phyloP scores from a whole-genome alignment of 495 filamentous ascomycete species.

The Chlorociboria aeruginascens region DNA sequence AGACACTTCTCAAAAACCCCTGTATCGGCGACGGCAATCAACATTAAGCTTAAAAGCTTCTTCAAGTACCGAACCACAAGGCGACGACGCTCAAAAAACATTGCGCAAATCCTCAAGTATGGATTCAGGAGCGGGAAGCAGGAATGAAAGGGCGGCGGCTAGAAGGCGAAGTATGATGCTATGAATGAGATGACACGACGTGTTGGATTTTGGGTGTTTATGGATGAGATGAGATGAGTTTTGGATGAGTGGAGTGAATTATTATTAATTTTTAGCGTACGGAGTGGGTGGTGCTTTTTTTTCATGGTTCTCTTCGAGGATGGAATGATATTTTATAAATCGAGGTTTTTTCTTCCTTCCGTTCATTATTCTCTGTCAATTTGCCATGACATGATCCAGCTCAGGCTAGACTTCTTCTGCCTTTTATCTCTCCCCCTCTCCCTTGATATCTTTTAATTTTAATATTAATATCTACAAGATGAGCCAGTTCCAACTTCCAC shows the following conservation, averaged over 20 bases:
- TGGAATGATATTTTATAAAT: constrained; percentile 23
- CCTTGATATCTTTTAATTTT: not conserved
- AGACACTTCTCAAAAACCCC: constrained; percentile 8
- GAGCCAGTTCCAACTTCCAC: not conserved
- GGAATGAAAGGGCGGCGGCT: constrained; percentile 18
- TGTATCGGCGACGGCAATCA: constrained; percentile 14
- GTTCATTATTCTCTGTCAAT: not conserved
- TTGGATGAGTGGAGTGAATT: constrained; percentile 4
- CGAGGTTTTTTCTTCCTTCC: constrained; percentile 11
- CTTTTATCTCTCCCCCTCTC: not conserved
- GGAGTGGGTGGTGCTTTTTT: constrained; percentile 1
- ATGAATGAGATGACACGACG: constrained; percentile 24
- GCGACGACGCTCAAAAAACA: constrained; percentile 1
- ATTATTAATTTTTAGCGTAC: constrained; percentile 1
- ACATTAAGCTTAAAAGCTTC: constrained; percentile 6
- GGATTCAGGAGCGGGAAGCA: not conserved
- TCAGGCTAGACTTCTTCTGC: too few species aligned
- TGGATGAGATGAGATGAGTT: not conserved
- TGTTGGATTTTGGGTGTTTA: constrained; percentile 4
- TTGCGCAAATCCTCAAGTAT: constrained; percentile 12
- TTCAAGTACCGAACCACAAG: not conserved
- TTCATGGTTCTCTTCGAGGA: not conserved
- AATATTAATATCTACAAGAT: not conserved
- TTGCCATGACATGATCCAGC: too few species aligned
- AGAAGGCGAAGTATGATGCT: constrained; percentile 46